These are phyloP conservation scores for Mycena sanguinolenta DNA, from an alignment of 768 basidiomycete genomes.

Conservation along the genomic window DNA sequence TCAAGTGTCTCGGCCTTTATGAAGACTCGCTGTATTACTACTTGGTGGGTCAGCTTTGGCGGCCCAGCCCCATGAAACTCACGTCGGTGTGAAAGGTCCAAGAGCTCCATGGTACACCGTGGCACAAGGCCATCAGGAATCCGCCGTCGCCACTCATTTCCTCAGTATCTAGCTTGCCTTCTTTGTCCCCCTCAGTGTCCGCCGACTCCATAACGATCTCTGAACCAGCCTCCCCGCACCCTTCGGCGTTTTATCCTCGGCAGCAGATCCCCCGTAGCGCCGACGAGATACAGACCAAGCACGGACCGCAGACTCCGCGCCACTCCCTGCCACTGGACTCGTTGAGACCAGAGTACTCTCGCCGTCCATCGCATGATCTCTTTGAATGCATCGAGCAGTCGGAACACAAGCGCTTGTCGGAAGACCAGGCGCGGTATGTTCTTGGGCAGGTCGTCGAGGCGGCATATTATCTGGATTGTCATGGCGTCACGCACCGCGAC, in stretches of 20 bases:
- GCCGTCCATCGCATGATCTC: constrained; percentile 89
- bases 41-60: constrained; percentile 65
- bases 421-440: constrained; percentile 83
- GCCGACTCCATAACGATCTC: constrained; percentile 60
- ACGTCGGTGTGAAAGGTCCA: constrained; percentile 69
- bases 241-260: constrained; percentile 37
- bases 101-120: constrained; percentile 93
- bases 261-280: constrained; percentile 31
- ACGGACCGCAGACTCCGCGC: constrained; percentile 19
- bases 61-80: constrained; percentile 14
- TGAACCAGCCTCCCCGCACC: constrained; percentile 58
- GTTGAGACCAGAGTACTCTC: constrained; percentile 62
- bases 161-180: constrained; percentile 59
- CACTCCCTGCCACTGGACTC: constrained; percentile 38
- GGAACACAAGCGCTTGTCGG: constrained; percentile 81
- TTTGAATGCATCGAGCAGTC: constrained; percentile 97
- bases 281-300: constrained; percentile 23
- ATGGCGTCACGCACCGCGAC: constrained; percentile 93
- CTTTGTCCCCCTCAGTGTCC: constrained; percentile 70
- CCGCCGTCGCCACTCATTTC: constrained; percentile 44
- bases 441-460: constrained; percentile 91
- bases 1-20: constrained; percentile 60
- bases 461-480: constrained; percentile 82
- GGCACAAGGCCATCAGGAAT: constrained; percentile 67
- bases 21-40: constrained; percentile 91